Evolutionary conservation across 495 filamentous ascomycete species (phyloP).

Genomic region (Ascodesmis nigricans): DNA sequence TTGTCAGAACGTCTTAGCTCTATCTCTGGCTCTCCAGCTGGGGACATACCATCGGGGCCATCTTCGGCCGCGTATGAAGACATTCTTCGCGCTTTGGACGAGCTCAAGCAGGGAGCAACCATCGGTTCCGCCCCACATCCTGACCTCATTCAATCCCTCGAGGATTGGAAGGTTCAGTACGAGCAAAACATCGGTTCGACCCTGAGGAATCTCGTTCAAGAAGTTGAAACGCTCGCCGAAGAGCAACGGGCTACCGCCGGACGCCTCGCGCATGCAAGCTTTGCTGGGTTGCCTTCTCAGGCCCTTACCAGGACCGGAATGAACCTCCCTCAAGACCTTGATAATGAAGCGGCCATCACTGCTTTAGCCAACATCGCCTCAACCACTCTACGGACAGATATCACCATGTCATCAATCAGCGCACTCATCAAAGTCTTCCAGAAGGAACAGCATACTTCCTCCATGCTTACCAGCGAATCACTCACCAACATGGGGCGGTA

Average conservation of each 20-base stretch:
- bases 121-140: constrained; percentile 5
- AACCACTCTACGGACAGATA: constrained; percentile 20
- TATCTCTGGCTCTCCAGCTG: constrained; percentile 3
- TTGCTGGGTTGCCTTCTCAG: constrained; percentile 16
- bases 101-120: constrained; percentile 15
- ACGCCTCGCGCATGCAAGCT: constrained; percentile 8
- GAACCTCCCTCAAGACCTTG: constrained; percentile 18
- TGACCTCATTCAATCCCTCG: constrained; percentile 16
- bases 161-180: constrained; percentile 17
- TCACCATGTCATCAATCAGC: constrained; percentile 20
- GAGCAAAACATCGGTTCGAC: constrained; percentile 16
- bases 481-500: constrained; percentile 17
- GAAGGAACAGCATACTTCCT: constrained; percentile 17
- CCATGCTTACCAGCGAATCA: constrained; percentile 17
- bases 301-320: constrained; percentile 18
- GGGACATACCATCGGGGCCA: not conserved
- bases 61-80: constrained; percentile 8
- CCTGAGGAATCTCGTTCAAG: constrained; percentile 17
- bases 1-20: constrained; percentile 8
- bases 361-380: constrained; percentile 21
- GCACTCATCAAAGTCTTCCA: constrained; percentile 20
- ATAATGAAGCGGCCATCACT: constrained; percentile 21
- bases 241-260: constrained; percentile 18
- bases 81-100: constrained; percentile 11
- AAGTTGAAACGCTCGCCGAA: constrained; percentile 17